These are phyloP conservation scores for Pseudogymnoascus sp. DNA, from an alignment of 2,329 filamentous ascomycete species.

Conservation along the genomic window DNA sequence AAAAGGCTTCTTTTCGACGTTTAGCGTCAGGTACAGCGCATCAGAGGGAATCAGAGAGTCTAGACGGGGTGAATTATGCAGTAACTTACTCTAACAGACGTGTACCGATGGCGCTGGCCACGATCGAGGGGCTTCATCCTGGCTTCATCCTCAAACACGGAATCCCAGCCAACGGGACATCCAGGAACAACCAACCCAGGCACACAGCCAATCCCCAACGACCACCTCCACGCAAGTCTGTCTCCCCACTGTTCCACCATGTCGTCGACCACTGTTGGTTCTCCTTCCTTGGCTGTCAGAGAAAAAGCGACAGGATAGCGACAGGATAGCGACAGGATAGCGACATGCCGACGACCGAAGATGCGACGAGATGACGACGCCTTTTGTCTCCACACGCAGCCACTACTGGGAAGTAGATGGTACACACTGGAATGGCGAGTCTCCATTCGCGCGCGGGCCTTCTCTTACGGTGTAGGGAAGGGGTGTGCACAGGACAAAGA, in stretches of 20 bases:
- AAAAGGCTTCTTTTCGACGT: not conserved
- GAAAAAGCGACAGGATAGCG: not conserved
- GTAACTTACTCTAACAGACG: not conserved
- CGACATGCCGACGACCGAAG: slow-evolving; percentile 4
- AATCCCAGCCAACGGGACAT: not conserved
- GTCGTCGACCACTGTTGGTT: not conserved
- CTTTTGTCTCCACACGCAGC: not conserved
- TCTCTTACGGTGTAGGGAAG: not conserved
- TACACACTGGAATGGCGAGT: not conserved
- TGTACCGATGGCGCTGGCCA: not conserved
- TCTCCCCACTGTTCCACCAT: not conserved
- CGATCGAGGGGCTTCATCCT: not conserved
- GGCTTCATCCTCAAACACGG: not conserved
- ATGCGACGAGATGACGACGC: not conserved
- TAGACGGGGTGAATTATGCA: not conserved
- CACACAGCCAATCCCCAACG: not conserved
- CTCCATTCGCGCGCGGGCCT: not conserved
- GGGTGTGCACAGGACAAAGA: not conserved
- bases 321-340: not conserved
- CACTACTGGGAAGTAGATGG: not conserved
- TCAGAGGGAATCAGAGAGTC: not conserved
- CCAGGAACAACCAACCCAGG: not conserved
- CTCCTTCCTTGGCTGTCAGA: not conserved
- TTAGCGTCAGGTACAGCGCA: not conserved
- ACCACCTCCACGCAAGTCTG: too few species aligned